Evolutionary conservation across 2,329 filamentous ascomycete genomes (phyloP), one percentile per base, ranked within the genome.

Genomic region (Pestalotiopsis sp.): DNA sequence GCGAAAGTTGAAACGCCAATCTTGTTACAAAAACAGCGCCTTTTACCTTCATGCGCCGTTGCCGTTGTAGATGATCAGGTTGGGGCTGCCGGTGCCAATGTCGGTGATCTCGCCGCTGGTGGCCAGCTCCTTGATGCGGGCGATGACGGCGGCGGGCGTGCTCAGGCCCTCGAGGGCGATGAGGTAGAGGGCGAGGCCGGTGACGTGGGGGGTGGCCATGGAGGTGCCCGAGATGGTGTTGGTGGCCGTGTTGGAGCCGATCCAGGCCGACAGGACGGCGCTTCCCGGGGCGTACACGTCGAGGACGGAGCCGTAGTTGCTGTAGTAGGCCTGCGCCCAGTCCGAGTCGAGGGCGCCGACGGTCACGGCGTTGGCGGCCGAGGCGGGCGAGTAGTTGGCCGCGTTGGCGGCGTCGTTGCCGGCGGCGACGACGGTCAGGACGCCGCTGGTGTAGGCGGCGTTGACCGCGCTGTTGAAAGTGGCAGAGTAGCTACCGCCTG

Each of bases 351-450:
- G 80, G 66, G 86, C 83, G 2, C 83, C 85, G 22, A 89, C 84
- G 0, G 85, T 88, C 64, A 88, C 73, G 61, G 85, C 86, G 35
- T 79, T 77, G 20, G 82, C 73, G 1, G 81, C 81, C 0, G 83
- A 85, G 1, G 84, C 85, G 0, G 86, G 86, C 0, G 85, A 88
- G 61, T 74, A 78, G 70, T 78, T 76, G 20, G 71, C 71, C 1
- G 80, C 80, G 67, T 84, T 76, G 14, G 70, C 72, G 67, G 76
- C 75, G 13, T 79, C 77, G 74, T 89, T 89, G 17, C 88, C 88
- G n/a, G 87, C 86, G 4, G 87, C 86, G 0, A 87, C 85, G 39
- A 86, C 83, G 1, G 84, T 82, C n/a, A 86, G 80, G 39, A 90
- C 76, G 39, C 86, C 86, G 1, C 75, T 71, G 30, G 70, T 71